Percentiles rank a stretch among this genome's conserved stretches.
phyloP scores from a whole-genome alignment of 1,284 basidiomycete species.

The Trametes versicolor region DNA sequence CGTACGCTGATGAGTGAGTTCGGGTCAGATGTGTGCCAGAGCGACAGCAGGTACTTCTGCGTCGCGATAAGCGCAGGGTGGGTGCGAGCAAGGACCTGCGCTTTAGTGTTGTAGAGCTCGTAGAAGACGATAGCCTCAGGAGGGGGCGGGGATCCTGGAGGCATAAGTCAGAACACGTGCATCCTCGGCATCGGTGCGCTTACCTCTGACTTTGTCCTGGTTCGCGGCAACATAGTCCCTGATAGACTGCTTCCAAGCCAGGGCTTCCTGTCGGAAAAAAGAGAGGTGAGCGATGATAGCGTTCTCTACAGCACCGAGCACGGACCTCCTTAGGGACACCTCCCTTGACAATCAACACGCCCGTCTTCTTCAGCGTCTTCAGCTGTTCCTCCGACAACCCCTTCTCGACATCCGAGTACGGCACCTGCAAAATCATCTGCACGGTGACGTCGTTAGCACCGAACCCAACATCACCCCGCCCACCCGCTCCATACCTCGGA shows the following conservation, averaged over 20 bases:
- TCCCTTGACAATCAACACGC: conserved; percentile 68
- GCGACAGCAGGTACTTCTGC: conserved; percentile 63
- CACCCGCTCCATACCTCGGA: conserved; percentile 30
- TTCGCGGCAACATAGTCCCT: conserved; percentile 66
- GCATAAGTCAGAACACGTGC: not conserved
- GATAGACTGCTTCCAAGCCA: conserved; percentile 68
- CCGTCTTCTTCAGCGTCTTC: conserved; percentile 60
- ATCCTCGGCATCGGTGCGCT: not conserved
- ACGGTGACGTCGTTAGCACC: conserved; percentile 2
- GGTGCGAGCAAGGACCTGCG: conserved; percentile 66
- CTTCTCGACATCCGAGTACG: conserved; percentile 57
- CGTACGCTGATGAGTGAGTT: conserved; percentile 57
- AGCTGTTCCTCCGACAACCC: conserved; percentile 54
- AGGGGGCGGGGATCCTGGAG: conserved; percentile 72
- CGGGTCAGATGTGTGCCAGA: conserved; percentile 63
- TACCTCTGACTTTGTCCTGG: conserved; percentile 58
- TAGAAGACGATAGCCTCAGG: conserved; percentile 75
- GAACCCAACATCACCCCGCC: not conserved
- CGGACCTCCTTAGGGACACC: conserved; percentile 63
- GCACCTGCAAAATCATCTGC: conserved; percentile 67
- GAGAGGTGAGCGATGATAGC: not conserved
- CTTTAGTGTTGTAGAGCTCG: conserved; percentile 74
- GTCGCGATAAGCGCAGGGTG: conserved; percentile 61
- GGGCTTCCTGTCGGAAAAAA: conserved; percentile 56
- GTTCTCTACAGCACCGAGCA: not conserved